These are phyloP conservation scores for Phoma sp. DNA, from an alignment of 2,329 filamentous ascomycete species.

Conservation along the genomic window DNA sequence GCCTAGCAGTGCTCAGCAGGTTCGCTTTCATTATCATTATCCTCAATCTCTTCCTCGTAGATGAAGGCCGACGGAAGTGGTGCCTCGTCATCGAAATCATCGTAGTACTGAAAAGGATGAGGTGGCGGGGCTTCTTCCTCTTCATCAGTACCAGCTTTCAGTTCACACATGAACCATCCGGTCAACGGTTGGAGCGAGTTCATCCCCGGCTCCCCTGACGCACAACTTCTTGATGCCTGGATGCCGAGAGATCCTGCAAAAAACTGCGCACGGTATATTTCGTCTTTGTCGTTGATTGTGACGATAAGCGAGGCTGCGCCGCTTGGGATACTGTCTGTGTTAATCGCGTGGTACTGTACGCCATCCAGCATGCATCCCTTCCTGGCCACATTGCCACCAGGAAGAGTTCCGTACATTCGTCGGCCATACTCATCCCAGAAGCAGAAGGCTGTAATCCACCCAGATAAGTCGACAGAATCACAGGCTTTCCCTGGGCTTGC, in stretches of 20 bases:
- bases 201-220: not conserved
- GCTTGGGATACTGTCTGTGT: not conserved
- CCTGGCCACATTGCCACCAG: too few species aligned
- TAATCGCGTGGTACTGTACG: not conserved
- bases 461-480: not conserved
- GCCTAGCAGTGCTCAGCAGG: too few species aligned
- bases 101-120: too few species aligned
- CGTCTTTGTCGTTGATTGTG: not conserved
- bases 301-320: not conserved
- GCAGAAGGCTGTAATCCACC: constrained; percentile 25
- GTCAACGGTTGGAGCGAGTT: not conserved
- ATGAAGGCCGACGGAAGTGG: too few species aligned
- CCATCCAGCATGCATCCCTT: not conserved
- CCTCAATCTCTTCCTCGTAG: too few species aligned
- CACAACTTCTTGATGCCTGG: not conserved
- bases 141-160: not conserved
- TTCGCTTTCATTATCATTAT: too few species aligned
- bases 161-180: not conserved
- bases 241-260: not conserved
- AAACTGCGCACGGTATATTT: not conserved
- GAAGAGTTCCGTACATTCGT: too few species aligned
- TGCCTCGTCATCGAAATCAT: too few species aligned
- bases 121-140: not conserved
- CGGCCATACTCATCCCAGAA: constrained; percentile 20
- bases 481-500: constrained; percentile 43